These are phyloP conservation scores for Isatis lusitanica DNA, from an alignment of 441 rosid genomes.

Conservation along the genomic window DNA sequence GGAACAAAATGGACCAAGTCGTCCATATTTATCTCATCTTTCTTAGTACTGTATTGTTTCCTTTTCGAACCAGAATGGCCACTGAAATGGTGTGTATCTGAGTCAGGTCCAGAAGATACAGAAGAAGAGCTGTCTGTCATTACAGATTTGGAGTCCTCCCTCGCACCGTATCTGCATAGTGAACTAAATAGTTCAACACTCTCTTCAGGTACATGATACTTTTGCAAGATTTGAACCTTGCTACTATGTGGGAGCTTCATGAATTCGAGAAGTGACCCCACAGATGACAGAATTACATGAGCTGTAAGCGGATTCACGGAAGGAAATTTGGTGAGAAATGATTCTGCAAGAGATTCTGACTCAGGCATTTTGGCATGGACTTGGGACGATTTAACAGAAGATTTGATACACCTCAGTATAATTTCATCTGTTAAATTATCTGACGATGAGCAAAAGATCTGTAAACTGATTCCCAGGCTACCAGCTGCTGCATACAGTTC, in stretches of 20 bases:
- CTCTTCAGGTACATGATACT: conserved; percentile 72
- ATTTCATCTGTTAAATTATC: conserved; percentile 75
- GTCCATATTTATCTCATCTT: conserved; percentile 41
- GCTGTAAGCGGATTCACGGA: conserved; percentile 90
- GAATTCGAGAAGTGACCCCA: conserved; percentile 60
- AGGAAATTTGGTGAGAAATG: conserved; percentile 90
- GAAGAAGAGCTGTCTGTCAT: conserved; percentile 95
- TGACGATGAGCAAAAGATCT: conserved; percentile 82
- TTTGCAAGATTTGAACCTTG: conserved; percentile 57
- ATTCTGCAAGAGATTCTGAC: conserved; percentile 90
- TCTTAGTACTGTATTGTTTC: conserved; percentile 40
- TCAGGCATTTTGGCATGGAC: conserved; percentile 72
- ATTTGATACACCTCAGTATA: conserved; percentile 59
- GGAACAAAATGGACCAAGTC: conserved; percentile 45
- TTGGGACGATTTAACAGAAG: conserved; percentile 46
- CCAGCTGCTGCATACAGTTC: conserved; percentile 94
- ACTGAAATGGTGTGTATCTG: conserved; percentile 50
- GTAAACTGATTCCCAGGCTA: conserved; percentile 86
- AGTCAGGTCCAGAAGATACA: conserved; percentile 77
- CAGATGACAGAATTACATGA: conserved; percentile 76
- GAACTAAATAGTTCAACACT: conserved; percentile 70
- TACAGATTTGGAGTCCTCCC: conserved; percentile 90
- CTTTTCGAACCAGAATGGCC: conserved; percentile 50
- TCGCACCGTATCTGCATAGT: conserved; percentile 77
- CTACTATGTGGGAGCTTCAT: conserved; percentile 63